Percentiles rank a stretch among this genome's conserved stretches.
Conservation (phyloP, 106 monocot species). For the Platanthera zijinensis region DNA sequence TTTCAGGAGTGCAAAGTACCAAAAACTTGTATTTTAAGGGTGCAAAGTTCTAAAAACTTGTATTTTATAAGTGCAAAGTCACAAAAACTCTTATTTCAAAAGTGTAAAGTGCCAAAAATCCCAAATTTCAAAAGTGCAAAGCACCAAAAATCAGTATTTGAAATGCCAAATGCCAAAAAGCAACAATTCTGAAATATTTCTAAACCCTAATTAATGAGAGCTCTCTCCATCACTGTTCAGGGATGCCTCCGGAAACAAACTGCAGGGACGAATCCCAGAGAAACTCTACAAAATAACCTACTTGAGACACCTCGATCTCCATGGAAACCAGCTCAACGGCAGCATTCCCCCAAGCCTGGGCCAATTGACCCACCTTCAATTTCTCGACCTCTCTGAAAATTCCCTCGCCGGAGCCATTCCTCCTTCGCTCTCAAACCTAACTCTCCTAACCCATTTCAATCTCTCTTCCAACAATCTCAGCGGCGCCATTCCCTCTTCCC, state of each 20-base stretch:
- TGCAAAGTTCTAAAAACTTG: too few relatives aligned
- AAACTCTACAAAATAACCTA: constrained; percentile 19
- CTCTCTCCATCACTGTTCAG: constrained; percentile 25
- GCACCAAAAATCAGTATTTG: too few relatives aligned
- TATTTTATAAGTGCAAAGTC: too few relatives aligned
- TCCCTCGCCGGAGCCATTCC: constrained; percentile 32
- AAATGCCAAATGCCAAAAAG: background rate
- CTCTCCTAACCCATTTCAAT: constrained; percentile 52
- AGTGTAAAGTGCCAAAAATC: too few relatives aligned
- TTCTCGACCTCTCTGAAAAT: constrained; percentile 61
- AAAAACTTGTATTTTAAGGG: too few relatives aligned
- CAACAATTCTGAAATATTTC: background rate
- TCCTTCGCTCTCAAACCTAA: constrained; percentile 33
- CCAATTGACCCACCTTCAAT: constrained; percentile 34
- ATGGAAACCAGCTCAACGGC: constrained; percentile 30
- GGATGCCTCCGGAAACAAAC: constrained; percentile 36
- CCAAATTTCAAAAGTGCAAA: too few relatives aligned
- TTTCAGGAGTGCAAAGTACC: too few relatives aligned
- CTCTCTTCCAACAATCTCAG: constrained; percentile 74
- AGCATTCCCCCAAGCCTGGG: constrained; percentile 44
- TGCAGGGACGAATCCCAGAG: constrained; percentile 39
- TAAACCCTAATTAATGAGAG: constrained; percentile 17
- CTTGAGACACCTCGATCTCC: constrained; percentile 53
- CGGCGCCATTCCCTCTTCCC: constrained; percentile 48
- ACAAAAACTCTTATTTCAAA: too few relatives aligned